These are phyloP conservation scores for Dactylellina parvicollis DNA, from an alignment of 2,329 filamentous ascomycete species.

Conservation along the genomic window DNA sequence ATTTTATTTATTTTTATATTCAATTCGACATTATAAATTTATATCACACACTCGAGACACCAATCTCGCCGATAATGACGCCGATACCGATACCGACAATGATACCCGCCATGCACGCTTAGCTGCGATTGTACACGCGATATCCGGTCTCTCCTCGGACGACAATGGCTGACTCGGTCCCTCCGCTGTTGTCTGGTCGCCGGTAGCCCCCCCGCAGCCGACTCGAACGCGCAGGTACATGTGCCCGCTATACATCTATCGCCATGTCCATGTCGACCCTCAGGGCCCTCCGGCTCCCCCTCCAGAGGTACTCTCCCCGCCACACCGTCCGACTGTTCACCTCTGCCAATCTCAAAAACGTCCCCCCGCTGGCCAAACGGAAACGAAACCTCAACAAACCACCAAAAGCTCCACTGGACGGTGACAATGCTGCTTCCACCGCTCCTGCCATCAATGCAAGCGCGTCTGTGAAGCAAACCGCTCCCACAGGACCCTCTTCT, in stretches of 20 bases:
- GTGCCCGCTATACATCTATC: not conserved
- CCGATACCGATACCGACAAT: not conserved
- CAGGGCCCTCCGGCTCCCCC: constrained; percentile 3
- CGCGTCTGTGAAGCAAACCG: no score
- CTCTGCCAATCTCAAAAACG: not conserved
- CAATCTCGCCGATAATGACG: not conserved
- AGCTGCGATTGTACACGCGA: constrained; percentile 3
- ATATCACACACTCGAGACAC: not conserved
- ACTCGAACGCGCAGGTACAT: not conserved
- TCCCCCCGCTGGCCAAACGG: not conserved
- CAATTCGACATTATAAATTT: not conserved
- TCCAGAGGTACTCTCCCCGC: not conserved
- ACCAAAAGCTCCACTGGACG: not conserved
- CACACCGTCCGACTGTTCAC: not conserved
- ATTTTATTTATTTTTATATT: not conserved
- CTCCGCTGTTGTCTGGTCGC: not conserved
- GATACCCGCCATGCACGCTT: constrained; percentile 10
- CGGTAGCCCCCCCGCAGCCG: constrained; percentile 31
- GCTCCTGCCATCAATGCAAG: no score
- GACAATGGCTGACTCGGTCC: constrained; percentile 10
- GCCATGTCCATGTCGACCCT: not conserved
- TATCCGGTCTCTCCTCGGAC: not conserved
- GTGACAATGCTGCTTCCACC: no score
- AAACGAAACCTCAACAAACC: not conserved
- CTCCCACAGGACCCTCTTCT: no score